Evolutionary conservation across 441 rosid species (phyloP), one percentile per base, ranked within the genome.

Genomic region (Populus tomentosa): DNA sequence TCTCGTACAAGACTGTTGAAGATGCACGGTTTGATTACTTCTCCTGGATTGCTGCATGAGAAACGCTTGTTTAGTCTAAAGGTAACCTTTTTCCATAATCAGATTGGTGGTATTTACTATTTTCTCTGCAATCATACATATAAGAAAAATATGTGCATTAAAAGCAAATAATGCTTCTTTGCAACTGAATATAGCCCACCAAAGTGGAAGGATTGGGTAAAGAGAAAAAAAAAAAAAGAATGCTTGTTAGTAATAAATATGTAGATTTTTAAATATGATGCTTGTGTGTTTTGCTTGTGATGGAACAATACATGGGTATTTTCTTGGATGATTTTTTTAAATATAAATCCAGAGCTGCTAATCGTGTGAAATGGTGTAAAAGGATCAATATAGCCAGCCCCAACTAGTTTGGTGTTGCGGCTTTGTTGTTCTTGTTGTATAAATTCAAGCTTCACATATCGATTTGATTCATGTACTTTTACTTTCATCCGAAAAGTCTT

Each of bases 51-150:
- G 78, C 77, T 86, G 50, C 28, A 73, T 76, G 91, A 89, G 73
- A 93, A 89, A 77, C 83, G 82, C 20, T 76, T 95, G 70, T 87
- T 77, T 81, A 89, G 90, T 82, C 74, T 92, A 72, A 95, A 91
- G 94, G 99, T 91, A 85, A 83, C 80, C 72, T 30, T 13, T 71
- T 64, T 33, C 70, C 61, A 70, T 59, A 68, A 38, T 23, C 28
- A 3, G 14, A 38, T 7, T 46, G 38, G 63, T 30, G 46, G 21
- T 46, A 33, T 36, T n/a, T 50, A 64, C 5, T 65, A 14, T n/a
- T 3, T 0, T 32, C 42, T 71, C 23, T 46, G 75, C 50, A 23
- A 69, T 63, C n/a, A 33, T 33, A 20, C 66, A 36, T 75, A 35
- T 18, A 53, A 53, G 21, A 53, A 53, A 53, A 1, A 53, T 18